phyloP scores from a whole-genome alignment of 2,329 filamentous ascomycete genomes.

The Fusarium gaditjirri region DNA sequence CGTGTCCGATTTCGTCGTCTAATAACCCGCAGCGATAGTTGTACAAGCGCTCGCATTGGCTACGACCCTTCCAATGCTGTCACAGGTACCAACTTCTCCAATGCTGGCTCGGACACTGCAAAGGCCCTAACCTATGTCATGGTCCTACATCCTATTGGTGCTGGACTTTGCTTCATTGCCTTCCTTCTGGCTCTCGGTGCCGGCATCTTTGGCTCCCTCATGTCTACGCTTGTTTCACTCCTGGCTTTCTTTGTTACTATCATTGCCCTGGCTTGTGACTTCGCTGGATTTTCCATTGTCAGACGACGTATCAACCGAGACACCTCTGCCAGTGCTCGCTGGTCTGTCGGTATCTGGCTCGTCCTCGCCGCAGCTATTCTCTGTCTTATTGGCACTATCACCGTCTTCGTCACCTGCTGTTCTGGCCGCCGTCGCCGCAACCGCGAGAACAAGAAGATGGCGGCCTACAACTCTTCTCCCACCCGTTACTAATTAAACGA shows the following conservation, averaged over 20 bases:
- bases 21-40: constrained; percentile 53
- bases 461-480: constrained; percentile 35
- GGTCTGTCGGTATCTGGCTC: constrained; percentile 68
- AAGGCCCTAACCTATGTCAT: constrained; percentile 66
- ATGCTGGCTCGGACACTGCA: constrained; percentile 56
- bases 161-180: constrained; percentile 66
- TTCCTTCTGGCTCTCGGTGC: constrained; percentile 65
- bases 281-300: constrained; percentile 66
- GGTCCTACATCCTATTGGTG: constrained; percentile 71
- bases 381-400: constrained; percentile 63
- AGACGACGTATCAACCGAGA: constrained; percentile 63
- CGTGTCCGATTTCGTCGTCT: background rate
- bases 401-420: constrained; percentile 72
- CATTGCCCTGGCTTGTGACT: constrained; percentile 65
- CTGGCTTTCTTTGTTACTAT: constrained; percentile 63
- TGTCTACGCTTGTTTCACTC: constrained; percentile 61
- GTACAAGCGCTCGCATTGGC: constrained; percentile 61
- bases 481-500: constrained; percentile 23
- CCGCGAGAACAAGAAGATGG: constrained; percentile 44
- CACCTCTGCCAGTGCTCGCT: constrained; percentile 57
- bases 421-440: constrained; percentile 55
- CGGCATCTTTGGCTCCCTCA: constrained; percentile 62
- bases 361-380: constrained; percentile 65
- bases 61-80: constrained; percentile 65
- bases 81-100: constrained; percentile 53